Conservation (phyloP, 2,329 filamentous ascomycete genomes). For the Xylaria sp. region DNA sequence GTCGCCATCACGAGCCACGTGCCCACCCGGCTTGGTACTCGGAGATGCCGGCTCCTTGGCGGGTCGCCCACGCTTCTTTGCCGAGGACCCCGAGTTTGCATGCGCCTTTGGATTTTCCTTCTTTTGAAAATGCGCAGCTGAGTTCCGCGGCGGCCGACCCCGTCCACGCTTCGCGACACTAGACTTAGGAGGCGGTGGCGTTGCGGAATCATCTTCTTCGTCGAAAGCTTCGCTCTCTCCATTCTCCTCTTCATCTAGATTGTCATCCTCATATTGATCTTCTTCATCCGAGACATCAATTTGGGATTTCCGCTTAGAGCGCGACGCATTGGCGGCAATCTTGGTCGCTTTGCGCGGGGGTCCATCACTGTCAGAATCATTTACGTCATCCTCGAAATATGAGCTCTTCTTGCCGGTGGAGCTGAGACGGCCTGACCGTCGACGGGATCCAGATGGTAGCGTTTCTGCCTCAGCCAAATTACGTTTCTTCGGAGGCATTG, state of each 20-base stretch:
- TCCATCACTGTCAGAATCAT: constrained; percentile 38
- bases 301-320: constrained; percentile 32
- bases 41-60: constrained; percentile 16
- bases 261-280: constrained; percentile 41
- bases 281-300: constrained; percentile 43
- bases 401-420: constrained; percentile 59
- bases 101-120: background rate
- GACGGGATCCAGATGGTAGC: constrained; percentile 38
- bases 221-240: constrained; percentile 46
- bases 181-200: constrained; percentile 31
- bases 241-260: constrained; percentile 51
- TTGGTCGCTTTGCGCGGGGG: constrained; percentile 39
- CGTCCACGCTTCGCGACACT: constrained; percentile 38
- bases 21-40: constrained; percentile 5
- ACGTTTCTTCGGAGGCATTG: constrained; percentile 44
- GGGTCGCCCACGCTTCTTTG: constrained; percentile 36
- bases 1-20: constrained; percentile 43
- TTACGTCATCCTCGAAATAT: constrained; percentile 59
- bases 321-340: constrained; percentile 21
- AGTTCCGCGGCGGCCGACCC: constrained; percentile 38
- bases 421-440: constrained; percentile 58
- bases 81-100: background rate
- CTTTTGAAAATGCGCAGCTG: constrained; percentile 3
- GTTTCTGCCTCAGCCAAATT: constrained; percentile 29
- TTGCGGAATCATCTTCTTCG: constrained; percentile 39